Conservation (phyloP, 75 land plant species). For the Pinus albicaulis region DNA sequence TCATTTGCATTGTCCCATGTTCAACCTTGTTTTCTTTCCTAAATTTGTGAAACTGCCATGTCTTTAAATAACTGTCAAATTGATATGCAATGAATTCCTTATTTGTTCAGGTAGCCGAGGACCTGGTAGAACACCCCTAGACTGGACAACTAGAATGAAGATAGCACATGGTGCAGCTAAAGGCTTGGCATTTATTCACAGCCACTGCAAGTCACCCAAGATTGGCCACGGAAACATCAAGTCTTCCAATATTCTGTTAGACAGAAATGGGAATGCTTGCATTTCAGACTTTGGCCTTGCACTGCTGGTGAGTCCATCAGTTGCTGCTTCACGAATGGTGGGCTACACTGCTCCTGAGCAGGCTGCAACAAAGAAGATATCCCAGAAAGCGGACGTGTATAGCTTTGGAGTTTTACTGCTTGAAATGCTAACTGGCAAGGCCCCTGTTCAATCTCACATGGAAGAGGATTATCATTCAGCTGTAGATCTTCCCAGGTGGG, state of each 20-base stretch:
- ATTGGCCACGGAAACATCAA: conserved; percentile 69
- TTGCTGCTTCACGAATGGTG: conserved; percentile 19
- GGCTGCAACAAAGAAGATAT: conserved; percentile 20
- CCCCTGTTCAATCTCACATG: conserved; percentile 36
- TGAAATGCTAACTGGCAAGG: conserved; percentile 63
- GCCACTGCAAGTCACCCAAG: conserved; percentile 31
- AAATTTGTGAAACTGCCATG: too few species aligned
- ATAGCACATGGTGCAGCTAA: conserved; percentile 57
- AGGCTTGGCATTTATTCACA: conserved; percentile 56
- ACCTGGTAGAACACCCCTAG: conserved; percentile 34
- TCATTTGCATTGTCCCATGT: too few species aligned
- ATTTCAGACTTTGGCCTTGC: conserved; percentile 48
- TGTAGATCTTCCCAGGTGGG: conserved; percentile 53
- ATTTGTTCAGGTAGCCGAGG: conserved; percentile 36
- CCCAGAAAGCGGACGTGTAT: conserved; percentile 57
- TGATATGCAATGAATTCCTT: too few species aligned
- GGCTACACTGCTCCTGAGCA: conserved; percentile 59
- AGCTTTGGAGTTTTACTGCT: conserved; percentile 61
- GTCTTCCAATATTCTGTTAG: conserved; percentile 61
- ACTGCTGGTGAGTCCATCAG: conserved; percentile 22
- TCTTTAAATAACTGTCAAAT: too few species aligned
- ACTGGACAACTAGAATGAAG: conserved; percentile 48
- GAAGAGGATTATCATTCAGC: conserved; percentile 22
- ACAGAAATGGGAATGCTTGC: conserved; percentile 33
- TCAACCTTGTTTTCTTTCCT: too few species aligned